Base-by-base conservation (phyloP, 306 rosid genomes). In the Herpetospermum pedunculosum region DNA sequence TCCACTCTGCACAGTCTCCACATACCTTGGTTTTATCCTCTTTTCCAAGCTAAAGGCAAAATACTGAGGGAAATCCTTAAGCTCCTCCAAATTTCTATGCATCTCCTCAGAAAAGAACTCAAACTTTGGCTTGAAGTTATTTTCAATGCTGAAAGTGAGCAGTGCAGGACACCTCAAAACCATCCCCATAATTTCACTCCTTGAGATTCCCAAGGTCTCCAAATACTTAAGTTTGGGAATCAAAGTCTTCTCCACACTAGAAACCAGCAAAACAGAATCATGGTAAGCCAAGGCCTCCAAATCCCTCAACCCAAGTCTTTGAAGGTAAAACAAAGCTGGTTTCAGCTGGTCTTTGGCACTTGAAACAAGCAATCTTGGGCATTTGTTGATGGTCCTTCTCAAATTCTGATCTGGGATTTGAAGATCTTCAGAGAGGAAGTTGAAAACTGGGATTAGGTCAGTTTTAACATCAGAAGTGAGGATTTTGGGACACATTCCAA, bases 401-500 rank as follows among this genome's bases (percentile, higher is more conserved):
- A 91, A 84, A 77, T 14, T 75, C 11, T 77, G 62, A 5, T 86
- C 91, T 7, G 97, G 96, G 82, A 94, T 87, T 38, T 57, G 43
- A 12, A 94, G 96, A 1, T 91, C 88, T 8, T 79, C 76, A 1
- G 84, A 58, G 48, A 91, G 87, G 67, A 89, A 94, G 72, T 67
- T 69, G 86, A 91, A 91, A 79, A 88, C 91, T 21, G 96, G 98
- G 82, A 4, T 37, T 1, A 94, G 92, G n/a, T 94, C 95, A 71
- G 84, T 67, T 82, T 79, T 78, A 68, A 94, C 72, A 77, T 65
- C 72, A 28, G 92, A 80, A 54, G 97, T 94, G 49, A 94, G 97
- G 49, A 94, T 82, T 49, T 50, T 81, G 47, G 98, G 97, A 74
- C 98, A 94, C 97, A 88, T 91, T 54, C 98, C 98, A 58, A 94